Evolutionary conservation across 192 early-diverging fungal genomes (phyloP).

Genomic region (Linnemannia exigua): DNA sequence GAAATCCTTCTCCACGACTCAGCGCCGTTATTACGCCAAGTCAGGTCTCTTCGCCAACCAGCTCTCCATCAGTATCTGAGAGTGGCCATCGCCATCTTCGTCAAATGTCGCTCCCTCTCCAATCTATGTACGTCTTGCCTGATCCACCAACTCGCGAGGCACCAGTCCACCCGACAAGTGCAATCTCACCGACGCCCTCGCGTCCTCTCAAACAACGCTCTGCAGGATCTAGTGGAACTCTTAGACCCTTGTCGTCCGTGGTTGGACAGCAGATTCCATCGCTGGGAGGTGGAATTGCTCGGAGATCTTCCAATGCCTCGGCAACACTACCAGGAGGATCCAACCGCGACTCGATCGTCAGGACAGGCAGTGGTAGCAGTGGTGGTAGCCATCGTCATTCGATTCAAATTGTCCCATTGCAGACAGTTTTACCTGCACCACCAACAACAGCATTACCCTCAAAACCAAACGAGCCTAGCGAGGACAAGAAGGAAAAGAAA

Average conservation of each 20-base stretch:
- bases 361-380: not conserved
- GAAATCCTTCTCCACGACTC: slow-evolving; percentile 23
- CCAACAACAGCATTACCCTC: slow-evolving; percentile 41
- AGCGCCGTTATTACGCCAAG: slow-evolving; percentile 4
- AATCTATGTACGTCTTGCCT: slow-evolving; percentile 38
- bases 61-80: not conserved
- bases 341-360: slow-evolving; percentile 25
- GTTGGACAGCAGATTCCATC: slow-evolving; percentile 21
- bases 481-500: not conserved
- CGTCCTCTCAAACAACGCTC: slow-evolving; percentile 14
- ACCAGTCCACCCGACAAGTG: slow-evolving; percentile 23
- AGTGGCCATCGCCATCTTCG: not conserved
- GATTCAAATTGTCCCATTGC: slow-evolving; percentile 1
- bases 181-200: not conserved
- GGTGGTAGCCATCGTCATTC: not conserved
- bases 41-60: not conserved
- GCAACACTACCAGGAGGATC: not conserved
- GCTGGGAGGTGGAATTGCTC: slow-evolving; percentile 42
- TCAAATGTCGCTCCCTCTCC: slow-evolving; percentile 50
- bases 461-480: slow-evolving; percentile 21
- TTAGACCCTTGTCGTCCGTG: slow-evolving; percentile 37
- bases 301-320: slow-evolving; percentile 19
- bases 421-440: slow-evolving; percentile 32
- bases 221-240: slow-evolving; percentile 7
- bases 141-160: slow-evolving; percentile 37